Evolutionary conservation across 2,329 filamentous ascomycete genomes (phyloP), one percentile per base, ranked within the genome.

Genomic region (Domatiomyces globalis): DNA sequence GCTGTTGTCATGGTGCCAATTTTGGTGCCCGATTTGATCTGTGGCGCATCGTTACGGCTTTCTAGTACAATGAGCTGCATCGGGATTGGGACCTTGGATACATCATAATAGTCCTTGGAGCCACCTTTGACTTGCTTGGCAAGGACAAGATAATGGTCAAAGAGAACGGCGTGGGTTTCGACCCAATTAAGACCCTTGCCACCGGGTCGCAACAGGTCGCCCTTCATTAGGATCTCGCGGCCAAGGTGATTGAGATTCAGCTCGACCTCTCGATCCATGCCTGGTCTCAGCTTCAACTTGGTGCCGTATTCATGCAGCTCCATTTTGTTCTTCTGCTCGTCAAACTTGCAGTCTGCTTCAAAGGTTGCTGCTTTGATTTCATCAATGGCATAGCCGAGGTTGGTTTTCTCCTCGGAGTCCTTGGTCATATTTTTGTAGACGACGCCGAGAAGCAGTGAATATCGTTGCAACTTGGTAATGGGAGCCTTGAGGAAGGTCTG

Each of bases 11-110:
- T 82, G 10, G 33, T 39, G 2, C 33, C 33, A 64, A 87, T 89
- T 60, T 71, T 70, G 8, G 84, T 75, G 1, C 79, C 75, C 1
- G 78, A 82, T 65, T 92, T 94, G 51, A 89, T 79, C 5, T 96
- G 85, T 0, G 92, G 83, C 57, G 95, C 87, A 58, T 98, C 94
- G 58, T 90, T 87, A 59, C 86, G 83, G 65, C 86, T 95, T 67
- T 98, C 94, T 0, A 98, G 74, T 48, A 94, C 86, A 22, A 98
- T 74, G 2, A 98, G 74, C 60, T 94, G 89, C 90, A 98, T 98
- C 0, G 92, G 92, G 56, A 98, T 95, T 5, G 85, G 87, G 68
- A 94, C 76, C 66, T 94, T 89, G 0, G 89, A 95, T 29, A 98
- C 90, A 66, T 98, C 92, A 60, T 92, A 98, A 58, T 76, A 75